Percentiles rank a stretch among this genome's conserved stretches.
Conservation (phyloP, 208 protist species). For the Trypanosoma conorhini region DNA sequence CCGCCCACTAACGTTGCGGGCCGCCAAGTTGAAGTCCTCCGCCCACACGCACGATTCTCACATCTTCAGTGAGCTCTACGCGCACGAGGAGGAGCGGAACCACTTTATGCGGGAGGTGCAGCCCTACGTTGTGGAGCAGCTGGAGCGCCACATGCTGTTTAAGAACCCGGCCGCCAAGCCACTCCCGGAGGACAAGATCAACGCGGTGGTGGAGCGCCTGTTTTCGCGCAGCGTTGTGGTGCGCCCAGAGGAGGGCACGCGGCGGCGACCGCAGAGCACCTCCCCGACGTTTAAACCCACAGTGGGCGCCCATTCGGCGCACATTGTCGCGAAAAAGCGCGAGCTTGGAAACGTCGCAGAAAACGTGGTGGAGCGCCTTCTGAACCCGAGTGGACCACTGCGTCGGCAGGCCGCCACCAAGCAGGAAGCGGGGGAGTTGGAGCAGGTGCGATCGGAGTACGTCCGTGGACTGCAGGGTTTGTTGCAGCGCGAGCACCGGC, state of each 20-base stretch:
- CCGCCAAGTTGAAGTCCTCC: conserved; percentile 41
- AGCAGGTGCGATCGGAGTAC: conserved; percentile 9
- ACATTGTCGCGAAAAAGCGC: conserved; percentile 59
- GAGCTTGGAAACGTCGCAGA: conserved; percentile 31
- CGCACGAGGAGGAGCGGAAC: conserved; percentile 52
- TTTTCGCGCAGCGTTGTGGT: conserved; percentile 45
- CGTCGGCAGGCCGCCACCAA: conserved; percentile 34
- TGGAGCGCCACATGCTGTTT: conserved; percentile 41
- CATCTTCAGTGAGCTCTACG: conserved; percentile 68
- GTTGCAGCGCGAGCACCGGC: conserved; percentile 46
- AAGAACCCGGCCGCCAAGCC: conserved; percentile 9
- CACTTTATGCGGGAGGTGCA: conserved; percentile 52
- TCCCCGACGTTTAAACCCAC: conserved; percentile 34
- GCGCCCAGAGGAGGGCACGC: neutral
- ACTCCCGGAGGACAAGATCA: conserved; percentile 33
- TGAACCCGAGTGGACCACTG: conserved; percentile 24
- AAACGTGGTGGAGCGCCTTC: conserved; percentile 24
- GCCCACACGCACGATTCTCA: conserved; percentile 24
- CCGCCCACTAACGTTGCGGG: conserved; percentile 67
- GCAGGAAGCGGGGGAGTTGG: conserved; percentile 26
- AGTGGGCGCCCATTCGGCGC: conserved; percentile 46
- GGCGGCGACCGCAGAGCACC: neutral
- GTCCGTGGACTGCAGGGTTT: conserved; percentile 28
- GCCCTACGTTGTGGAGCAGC: conserved; percentile 55
- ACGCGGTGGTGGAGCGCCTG: conserved; percentile 65